phyloP scores from a whole-genome alignment of 1,284 basidiomycete species.

The Boletellus sp. region DNA sequence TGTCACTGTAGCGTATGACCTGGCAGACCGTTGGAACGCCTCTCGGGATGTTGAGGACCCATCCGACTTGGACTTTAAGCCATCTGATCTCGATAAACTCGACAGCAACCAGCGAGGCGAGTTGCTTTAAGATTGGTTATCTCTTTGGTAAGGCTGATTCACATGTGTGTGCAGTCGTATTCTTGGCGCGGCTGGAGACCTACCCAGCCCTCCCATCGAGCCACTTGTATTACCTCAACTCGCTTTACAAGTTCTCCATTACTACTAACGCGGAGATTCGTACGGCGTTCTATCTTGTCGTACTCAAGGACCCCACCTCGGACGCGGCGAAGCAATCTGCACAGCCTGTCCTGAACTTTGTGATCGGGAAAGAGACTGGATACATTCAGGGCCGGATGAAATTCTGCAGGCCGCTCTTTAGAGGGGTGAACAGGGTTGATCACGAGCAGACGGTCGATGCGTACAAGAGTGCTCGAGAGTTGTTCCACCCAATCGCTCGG shows the following conservation, averaged over 20 bases:
- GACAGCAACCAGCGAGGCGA: slow-evolving; percentile 67
- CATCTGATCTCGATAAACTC: slow-evolving; percentile 54
- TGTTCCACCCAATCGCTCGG: slow-evolving; percentile 80
- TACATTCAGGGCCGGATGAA: slow-evolving; percentile 78
- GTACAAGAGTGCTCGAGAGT: slow-evolving; percentile 52
- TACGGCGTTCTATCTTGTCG: slow-evolving; percentile 66
- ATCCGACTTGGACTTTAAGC: slow-evolving; percentile 48
- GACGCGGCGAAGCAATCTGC: slow-evolving; percentile 48
- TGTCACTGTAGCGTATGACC: slow-evolving; percentile 64
- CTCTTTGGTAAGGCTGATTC: neutral
- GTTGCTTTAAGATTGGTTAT: neutral
- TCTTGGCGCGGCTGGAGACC: slow-evolving; percentile 67
- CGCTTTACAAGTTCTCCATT: slow-evolving; percentile 51
- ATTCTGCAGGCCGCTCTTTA: slow-evolving; percentile 73
- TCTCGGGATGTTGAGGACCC: slow-evolving; percentile 51
- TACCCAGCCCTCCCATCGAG: slow-evolving; percentile 52
- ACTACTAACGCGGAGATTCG: slow-evolving; percentile 70
- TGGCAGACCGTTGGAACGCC: slow-evolving; percentile 79
- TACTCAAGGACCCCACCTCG: slow-evolving; percentile 51
- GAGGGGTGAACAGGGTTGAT: slow-evolving; percentile 57
- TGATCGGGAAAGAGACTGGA: slow-evolving; percentile 57
- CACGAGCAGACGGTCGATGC: slow-evolving; percentile 56
- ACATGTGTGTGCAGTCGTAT: slow-evolving; percentile 49
- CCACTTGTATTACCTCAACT: slow-evolving; percentile 54
- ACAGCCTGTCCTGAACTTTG: slow-evolving; percentile 62